Conservation (phyloP, 805 yeast genomes). For the Wickerhamomyces ciferrii region DNA sequence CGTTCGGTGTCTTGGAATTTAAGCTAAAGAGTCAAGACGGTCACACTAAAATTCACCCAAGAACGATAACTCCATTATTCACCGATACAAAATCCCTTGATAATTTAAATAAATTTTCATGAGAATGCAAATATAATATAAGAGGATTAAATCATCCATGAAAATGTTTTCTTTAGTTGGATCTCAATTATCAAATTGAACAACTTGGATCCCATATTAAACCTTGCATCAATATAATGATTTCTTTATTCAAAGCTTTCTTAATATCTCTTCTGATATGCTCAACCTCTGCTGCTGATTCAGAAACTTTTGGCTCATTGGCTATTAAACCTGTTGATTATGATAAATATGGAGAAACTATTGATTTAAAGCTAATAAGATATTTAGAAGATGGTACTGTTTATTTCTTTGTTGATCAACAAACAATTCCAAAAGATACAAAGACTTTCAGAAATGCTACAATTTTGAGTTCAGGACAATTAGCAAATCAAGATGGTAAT, state of each 20-base stretch:
- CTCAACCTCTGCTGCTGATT: background rate
- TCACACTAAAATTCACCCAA: background rate
- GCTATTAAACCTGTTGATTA: conserved; percentile 16
- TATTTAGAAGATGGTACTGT: conserved; percentile 10
- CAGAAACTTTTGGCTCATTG: conserved; percentile 10
- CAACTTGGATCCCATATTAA: no score
- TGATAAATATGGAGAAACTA: conserved; percentile 8
- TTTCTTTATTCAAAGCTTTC: background rate
- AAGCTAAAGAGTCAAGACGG: no score
- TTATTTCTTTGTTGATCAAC: conserved; percentile 9
- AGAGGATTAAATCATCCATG: no score
- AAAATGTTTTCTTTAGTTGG: no score
- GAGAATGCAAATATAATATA: no score
- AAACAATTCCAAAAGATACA: conserved; percentile 1
- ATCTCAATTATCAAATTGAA: no score
- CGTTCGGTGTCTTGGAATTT: no score
- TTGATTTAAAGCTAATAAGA: conserved; percentile 13
- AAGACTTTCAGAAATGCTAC: conserved; percentile 6
- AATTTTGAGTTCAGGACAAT: conserved; percentile 9
- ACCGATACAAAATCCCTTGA: background rate
- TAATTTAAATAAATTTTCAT: background rate
- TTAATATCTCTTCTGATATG: background rate
- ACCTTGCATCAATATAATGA: no score
- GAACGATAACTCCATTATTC: conserved; percentile 1
- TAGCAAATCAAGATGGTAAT: conserved; percentile 2